These are phyloP conservation scores for Annona squamosa DNA, from an alignment of 164 flowering plant species.

Conservation along the genomic window DNA sequence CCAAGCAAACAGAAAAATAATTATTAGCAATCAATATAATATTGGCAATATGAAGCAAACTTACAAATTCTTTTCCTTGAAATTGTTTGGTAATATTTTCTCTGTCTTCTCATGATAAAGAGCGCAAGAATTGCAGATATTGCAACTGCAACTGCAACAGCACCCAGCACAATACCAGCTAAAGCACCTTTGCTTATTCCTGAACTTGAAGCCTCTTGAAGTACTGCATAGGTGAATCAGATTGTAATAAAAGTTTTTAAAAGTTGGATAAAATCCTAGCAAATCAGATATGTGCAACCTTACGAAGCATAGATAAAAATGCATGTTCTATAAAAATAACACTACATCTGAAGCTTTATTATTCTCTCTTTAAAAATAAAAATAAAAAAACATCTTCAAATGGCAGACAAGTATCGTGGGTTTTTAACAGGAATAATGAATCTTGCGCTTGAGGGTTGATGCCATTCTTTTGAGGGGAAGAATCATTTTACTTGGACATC, in stretches of 20 bases:
- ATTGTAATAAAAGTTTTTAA: background rate
- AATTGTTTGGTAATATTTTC: constrained; percentile 12
- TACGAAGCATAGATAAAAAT: background rate
- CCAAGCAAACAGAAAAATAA: too few species aligned
- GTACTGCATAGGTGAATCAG: constrained; percentile 20
- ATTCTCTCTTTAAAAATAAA: background rate
- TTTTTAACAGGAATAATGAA: background rate
- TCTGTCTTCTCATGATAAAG: constrained; percentile 28
- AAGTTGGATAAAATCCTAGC: background rate
- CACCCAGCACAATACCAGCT: constrained; percentile 36
- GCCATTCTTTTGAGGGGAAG: background rate
- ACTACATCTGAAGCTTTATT: background rate
- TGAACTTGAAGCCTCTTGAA: constrained; percentile 9
- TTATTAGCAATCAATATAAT: background rate
- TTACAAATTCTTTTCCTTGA: constrained; percentile 41
- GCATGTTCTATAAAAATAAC: background rate
- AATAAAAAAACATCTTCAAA: too few species aligned
- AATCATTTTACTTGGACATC: background rate
- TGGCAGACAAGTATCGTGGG: background rate
- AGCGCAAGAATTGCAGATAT: constrained; percentile 26
- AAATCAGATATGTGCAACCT: background rate
- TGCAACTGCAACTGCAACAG: constrained; percentile 25
- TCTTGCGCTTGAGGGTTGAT: background rate
- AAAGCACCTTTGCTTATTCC: constrained; percentile 36
- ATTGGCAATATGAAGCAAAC: constrained; percentile 11